phyloP scores from a whole-genome alignment of 2,329 filamentous ascomycete genomes.

The Aspergillus piperis region DNA sequence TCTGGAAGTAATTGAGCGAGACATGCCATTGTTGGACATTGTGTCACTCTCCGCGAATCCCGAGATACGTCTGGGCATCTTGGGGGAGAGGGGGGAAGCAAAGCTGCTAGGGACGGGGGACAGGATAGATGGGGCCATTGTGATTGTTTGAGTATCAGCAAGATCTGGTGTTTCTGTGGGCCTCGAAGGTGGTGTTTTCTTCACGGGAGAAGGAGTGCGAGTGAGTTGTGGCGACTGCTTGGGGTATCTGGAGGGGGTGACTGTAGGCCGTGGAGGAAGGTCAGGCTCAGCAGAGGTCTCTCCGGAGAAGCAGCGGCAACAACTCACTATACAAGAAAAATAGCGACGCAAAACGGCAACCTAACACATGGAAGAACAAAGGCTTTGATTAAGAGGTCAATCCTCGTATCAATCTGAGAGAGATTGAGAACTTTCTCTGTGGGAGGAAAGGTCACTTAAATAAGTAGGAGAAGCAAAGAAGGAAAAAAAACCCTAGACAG shows the following conservation, averaged over 20 bases:
- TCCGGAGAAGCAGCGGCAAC: conserved; percentile 8
- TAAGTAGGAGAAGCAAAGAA: neutral
- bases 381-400: neutral
- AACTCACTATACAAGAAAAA: conserved; percentile 11
- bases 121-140: conserved; percentile 3
- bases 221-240: conserved; percentile 10
- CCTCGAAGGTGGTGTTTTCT: neutral
- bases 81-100: conserved; percentile 9
- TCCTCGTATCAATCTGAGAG: neutral
- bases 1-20: conserved; percentile 11
- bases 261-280: conserved; percentile 9
- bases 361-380: conserved; percentile 9
- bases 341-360: conserved; percentile 13
- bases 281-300: conserved; percentile 10
- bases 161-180: neutral
- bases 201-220: neutral
- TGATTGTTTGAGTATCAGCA: neutral
- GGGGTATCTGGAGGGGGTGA: conserved; percentile 7
- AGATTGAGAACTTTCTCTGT: neutral
- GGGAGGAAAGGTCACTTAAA: conserved; percentile 3
- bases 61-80: conserved; percentile 8
- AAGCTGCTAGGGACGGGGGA: conserved; percentile 2
- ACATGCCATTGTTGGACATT: conserved; percentile 12
- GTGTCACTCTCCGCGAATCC: conserved; percentile 10
- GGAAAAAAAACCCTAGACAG: neutral